Percentiles rank a stretch among this genome's conserved stretches.
Evolutionary conservation across 1,284 basidiomycete species (phyloP).

Genomic region (Cryptococcus maquisensis): DNA sequence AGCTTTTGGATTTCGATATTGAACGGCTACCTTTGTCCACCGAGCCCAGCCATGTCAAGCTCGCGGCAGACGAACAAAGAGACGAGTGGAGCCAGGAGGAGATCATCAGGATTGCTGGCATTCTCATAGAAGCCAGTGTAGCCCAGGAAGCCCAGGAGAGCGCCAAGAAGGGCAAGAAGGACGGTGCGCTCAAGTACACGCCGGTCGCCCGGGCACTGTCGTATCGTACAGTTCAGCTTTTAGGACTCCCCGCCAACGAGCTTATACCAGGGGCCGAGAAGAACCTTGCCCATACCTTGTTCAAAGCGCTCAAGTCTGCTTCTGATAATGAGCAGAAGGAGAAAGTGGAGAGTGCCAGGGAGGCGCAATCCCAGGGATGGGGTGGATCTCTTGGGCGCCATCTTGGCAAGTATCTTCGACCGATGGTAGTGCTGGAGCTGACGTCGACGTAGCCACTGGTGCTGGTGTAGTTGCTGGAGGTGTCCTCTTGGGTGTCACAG

Average conservation of each 20-base stretch:
- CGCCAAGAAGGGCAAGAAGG: slow-evolving; percentile 20
- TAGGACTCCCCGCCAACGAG: slow-evolving; percentile 35
- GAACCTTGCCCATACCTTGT: slow-evolving; percentile 45
- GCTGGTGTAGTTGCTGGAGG: slow-evolving; percentile 50
- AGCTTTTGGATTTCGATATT: slow-evolving; percentile 35
- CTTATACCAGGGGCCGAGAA: slow-evolving; percentile 45
- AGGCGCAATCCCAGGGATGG: slow-evolving; percentile 49
- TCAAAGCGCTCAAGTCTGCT: slow-evolving; percentile 42
- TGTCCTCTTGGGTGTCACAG: slow-evolving; percentile 54
- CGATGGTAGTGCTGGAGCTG: neutral
- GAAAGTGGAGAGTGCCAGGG: slow-evolving; percentile 46
- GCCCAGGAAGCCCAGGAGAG: slow-evolving; percentile 17
- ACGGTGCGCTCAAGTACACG: slow-evolving; percentile 37
- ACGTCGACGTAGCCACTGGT: slow-evolving; percentile 45
- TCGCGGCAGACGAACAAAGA: slow-evolving; percentile 24
- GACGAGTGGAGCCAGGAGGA: slow-evolving; percentile 30
- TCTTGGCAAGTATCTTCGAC: slow-evolving; percentile 27
- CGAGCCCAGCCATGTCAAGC: slow-evolving; percentile 22
- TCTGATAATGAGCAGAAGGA: slow-evolving; percentile 15
- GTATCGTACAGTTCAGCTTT: slow-evolving; percentile 36
- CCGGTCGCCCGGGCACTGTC: slow-evolving; percentile 45
- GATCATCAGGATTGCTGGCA: slow-evolving; percentile 23
- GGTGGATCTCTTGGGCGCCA: slow-evolving; percentile 50
- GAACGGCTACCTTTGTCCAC: slow-evolving; percentile 32
- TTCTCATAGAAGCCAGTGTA: slow-evolving; percentile 38